Base-by-base conservation (phyloP, 371 early-diverging fungal species). In the Mucor lusitanicus region DNA sequence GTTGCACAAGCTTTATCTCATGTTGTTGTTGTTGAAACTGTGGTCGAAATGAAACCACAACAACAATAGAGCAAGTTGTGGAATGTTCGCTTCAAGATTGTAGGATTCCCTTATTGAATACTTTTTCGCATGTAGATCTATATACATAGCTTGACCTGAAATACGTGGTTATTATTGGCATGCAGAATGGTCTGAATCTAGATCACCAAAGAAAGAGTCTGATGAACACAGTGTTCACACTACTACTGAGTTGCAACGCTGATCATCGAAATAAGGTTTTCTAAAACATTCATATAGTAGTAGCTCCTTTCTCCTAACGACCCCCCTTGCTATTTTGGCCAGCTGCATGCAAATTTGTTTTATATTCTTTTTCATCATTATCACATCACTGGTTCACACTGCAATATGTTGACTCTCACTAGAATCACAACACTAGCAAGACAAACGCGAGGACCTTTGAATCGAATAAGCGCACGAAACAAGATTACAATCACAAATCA, bases 401-500 rank as follows among this genome's bases (percentile, higher is more conserved):
- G 21, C 8, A 23, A 50, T 25, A 50, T 50, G 50, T 25, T 25
- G 21, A 8, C 25, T 23, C 11, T 19, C 13, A 12, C 50, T 50
- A 50, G 11, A 50, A 9, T 13, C 2, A 0, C 50, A 11, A 25
- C 21, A 11, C 25, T 50, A 19, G 12, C 23, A 21, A 50, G 23
- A 50, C 50, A 50, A 7, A 50, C 50, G 7, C 50, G 50, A n/a
- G n/a, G n/a, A 50, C 50, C 25, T 1, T 25, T 23, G 9, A 50
- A 50, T 50, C 21, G 23, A 50, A 23, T 25, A 50, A 50, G 23
- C 50, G 23, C 50, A 50, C 46, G 67, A 62, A 33, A 59, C 19
- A 67, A 63, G 39, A 60, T 59, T 8, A 67, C 64, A 0, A 15
- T 64, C 2, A 46, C 23, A 6, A 48, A 60, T 21, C n/a, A 50